phyloP scores from a whole-genome alignment of 208 protist genomes.

The Crithidia expoeki region DNA sequence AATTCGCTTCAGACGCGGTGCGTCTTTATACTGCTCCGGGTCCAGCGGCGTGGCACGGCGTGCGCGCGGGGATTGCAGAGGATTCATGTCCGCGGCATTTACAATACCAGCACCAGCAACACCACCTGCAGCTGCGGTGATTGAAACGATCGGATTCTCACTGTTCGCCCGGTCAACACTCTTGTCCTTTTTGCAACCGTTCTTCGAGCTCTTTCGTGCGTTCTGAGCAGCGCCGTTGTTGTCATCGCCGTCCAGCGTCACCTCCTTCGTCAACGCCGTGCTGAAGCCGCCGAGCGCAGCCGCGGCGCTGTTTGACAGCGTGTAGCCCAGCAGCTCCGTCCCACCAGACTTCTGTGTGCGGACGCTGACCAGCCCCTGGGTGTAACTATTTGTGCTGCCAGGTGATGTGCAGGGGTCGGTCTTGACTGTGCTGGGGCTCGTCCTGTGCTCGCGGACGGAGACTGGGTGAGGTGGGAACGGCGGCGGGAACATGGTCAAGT shows the following conservation, averaged over 20 bases:
- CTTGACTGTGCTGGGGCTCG: neutral
- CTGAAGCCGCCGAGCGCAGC: conserved; percentile 38
- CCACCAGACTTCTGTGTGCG: conserved; percentile 36
- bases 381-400: conserved; percentile 17
- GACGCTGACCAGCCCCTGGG: conserved; percentile 26
- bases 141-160: neutral
- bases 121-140: neutral
- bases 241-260: conserved; percentile 15
- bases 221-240: neutral
- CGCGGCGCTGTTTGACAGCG: conserved; percentile 30
- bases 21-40: conserved; percentile 7
- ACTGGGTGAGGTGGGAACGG: conserved; percentile 14
- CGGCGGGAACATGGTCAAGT: conserved; percentile 6
- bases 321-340: conserved; percentile 38
- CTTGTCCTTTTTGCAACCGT: neutral
- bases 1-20: neutral
- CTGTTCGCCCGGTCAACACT: neutral
- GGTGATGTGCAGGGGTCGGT: conserved; percentile 5
- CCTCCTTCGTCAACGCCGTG: conserved; percentile 35
- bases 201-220: neutral
- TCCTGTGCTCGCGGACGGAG: conserved; percentile 4
- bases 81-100: neutral
- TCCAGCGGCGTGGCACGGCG: neutral
- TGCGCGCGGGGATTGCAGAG: neutral
- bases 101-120: no score